Evolutionary conservation across 192 early-diverging fungal genomes (phyloP), one percentile per base, ranked within the genome.

Genomic region (Rhizophagus sp.): DNA sequence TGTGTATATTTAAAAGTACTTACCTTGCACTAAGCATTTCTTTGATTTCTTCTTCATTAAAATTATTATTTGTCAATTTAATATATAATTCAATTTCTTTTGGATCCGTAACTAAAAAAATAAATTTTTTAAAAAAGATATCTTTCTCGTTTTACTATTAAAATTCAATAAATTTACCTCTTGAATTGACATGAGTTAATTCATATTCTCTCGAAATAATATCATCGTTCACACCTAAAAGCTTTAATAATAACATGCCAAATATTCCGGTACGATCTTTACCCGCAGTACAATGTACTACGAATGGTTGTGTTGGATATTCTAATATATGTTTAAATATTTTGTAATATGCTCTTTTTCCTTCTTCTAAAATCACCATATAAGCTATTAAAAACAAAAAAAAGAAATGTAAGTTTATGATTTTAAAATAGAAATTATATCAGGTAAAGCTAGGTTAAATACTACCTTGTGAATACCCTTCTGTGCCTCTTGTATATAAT

Each of bases 211-310:
- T 81, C 27, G 88, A 88, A 81, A 93, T 91, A 70, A 89, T 80
- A 73, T 93, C 92, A 30, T 92, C 91, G 61, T 90, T 88, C 4
- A 93, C 91, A 0, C 90, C 92, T 52, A 87, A 87, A 10, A 92
- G 81, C 69, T 85, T 87, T 63, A 91, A 82, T 57, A 93, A 49
- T 33, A 93, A 70, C 68, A 91, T 91, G 30, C 79, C 83, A 64
- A 90, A 84, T 8, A 93, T 79, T 15, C 92, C 92, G 0, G 92
- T 93, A 47, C 92, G 81, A 73, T 93, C 92, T 80, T 93, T 93
- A 22, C 92, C 92, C 15, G 92, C 92, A 7, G 91, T 92, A 79
- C 92, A 93, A 76, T 93, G 92, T 10, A 93, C 82, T 72, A 93
- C 83, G n/a, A 92, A 82, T 1, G 88, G 86, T 12, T 27, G n/a